A percentile compares a stretch with the other conserved stretches of the same genome.
These are phyloP conservation scores for Nicotiana benthamiana DNA, from an alignment of 257 asterid genomes.

Conservation along the genomic window DNA sequence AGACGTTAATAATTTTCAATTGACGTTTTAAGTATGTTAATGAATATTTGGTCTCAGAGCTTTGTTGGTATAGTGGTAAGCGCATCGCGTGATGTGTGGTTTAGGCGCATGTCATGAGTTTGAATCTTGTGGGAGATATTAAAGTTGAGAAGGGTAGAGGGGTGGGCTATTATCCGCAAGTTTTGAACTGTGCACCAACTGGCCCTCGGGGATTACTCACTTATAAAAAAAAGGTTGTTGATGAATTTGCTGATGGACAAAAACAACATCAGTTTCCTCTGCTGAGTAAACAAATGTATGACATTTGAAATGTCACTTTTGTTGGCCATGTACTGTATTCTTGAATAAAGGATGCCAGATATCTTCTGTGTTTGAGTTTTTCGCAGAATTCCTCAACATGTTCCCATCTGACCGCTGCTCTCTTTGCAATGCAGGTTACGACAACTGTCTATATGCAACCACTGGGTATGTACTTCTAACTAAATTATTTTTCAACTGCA, in stretches of 20 bases:
- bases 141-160: too few species aligned
- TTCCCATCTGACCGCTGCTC: not conserved
- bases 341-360: not conserved
- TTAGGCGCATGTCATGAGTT: too few species aligned
- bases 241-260: not conserved
- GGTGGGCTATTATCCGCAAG: too few species aligned
- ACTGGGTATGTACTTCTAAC: constrained; percentile 40
- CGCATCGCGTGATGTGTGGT: too few species aligned
- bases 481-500: not conserved
- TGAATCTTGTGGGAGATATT: too few species aligned
- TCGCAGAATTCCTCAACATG: not conserved
- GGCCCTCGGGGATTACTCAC: too few species aligned
- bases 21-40: not conserved
- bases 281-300: not conserved
- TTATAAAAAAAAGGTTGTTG: not conserved
- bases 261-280: not conserved
- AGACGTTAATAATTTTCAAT: not conserved
- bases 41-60: too few species aligned
- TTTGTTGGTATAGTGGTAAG: too few species aligned
- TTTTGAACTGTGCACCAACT: too few species aligned
- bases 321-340: too few species aligned
- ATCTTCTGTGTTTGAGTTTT: not conserved
- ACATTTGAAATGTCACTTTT: not conserved
- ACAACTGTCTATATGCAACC: constrained; percentile 61
- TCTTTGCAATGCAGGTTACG: constrained; percentile 54